These are phyloP conservation scores for Wickerhamiella allomyrinae DNA, from an alignment of 805 yeast species.

Conservation along the genomic window DNA sequence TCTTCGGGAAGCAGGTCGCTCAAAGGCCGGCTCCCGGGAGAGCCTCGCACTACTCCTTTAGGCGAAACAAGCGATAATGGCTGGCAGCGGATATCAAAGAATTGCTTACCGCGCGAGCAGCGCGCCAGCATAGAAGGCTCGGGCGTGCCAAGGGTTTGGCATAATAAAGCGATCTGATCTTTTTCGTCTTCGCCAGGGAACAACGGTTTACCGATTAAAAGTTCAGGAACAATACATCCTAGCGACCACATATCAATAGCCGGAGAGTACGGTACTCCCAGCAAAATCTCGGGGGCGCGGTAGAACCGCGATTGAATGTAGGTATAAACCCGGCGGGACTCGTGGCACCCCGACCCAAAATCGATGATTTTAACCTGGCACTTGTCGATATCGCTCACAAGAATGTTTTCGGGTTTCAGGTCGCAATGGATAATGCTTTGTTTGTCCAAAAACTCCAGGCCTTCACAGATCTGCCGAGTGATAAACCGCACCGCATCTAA, in stretches of 20 bases:
- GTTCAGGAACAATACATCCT: slow-evolving; percentile 93
- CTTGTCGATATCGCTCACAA: slow-evolving; percentile 34
- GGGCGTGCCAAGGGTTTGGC: slow-evolving; percentile 85
- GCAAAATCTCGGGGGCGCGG: slow-evolving; percentile 89
- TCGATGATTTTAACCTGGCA: slow-evolving; percentile 58
- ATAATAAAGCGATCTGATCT: slow-evolving; percentile 77
- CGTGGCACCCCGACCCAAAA: slow-evolving; percentile 45
- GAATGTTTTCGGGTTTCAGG: slow-evolving; percentile 71
- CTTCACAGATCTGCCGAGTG: slow-evolving; percentile 42
- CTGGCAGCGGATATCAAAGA: slow-evolving; percentile 26
- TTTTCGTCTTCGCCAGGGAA: slow-evolving; percentile 88
- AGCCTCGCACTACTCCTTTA: slow-evolving; percentile 11
- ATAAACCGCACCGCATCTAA: slow-evolving; percentile 27
- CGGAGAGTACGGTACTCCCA: slow-evolving; percentile 78
- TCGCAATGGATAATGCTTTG: slow-evolving; percentile 64
- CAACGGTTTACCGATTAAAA: slow-evolving; percentile 83
- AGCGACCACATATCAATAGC: slow-evolving; percentile 96
- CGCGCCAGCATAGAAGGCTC: slow-evolving; percentile 28
- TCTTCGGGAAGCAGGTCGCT: slow-evolving; percentile 6
- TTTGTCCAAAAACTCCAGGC: slow-evolving; percentile 44
- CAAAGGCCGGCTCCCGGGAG: slow-evolving; percentile 14
- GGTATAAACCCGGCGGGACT: slow-evolving; percentile 74
- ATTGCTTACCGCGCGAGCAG: slow-evolving; percentile 26
- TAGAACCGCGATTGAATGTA: slow-evolving; percentile 93
- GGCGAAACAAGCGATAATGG: slow-evolving; percentile 17